These are phyloP conservation scores for Neophaeococcomyces mojaviensis DNA, from an alignment of 2,329 filamentous ascomycete species.

Conservation along the genomic window DNA sequence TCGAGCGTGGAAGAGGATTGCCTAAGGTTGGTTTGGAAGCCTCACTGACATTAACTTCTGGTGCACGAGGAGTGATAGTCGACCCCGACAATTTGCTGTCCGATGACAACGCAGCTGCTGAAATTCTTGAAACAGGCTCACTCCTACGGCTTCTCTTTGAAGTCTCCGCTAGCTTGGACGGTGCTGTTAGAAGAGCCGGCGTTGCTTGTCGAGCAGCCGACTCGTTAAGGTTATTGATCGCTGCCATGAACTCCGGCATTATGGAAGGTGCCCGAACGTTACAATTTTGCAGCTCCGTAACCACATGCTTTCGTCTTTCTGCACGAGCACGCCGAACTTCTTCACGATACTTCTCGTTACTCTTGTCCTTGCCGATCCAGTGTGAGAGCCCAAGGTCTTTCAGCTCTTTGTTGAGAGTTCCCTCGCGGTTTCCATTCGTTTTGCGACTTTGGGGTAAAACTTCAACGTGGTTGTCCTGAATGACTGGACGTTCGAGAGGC, in stretches of 20 bases:
- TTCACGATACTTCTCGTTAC: too few relatives aligned
- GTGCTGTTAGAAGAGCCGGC: too few relatives aligned
- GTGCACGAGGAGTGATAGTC: too few relatives aligned
- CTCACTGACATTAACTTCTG: too few relatives aligned
- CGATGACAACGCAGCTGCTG: background rate
- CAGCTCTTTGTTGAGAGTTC: background rate
- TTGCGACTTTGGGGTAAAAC: background rate
- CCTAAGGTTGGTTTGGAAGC: too few relatives aligned
- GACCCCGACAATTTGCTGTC: too few relatives aligned
- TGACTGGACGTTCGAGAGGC: background rate
- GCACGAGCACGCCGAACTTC: too few relatives aligned
- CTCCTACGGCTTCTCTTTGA: background rate
- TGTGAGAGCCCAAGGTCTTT: too few relatives aligned
- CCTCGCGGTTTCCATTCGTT: background rate
- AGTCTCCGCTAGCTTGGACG: background rate
- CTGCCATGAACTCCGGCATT: conserved; percentile 7
- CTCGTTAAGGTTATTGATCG: conserved; percentile 1
- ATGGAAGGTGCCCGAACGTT: background rate
- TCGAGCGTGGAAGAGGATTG: too few relatives aligned
- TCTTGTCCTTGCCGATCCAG: too few relatives aligned
- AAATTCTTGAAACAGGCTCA: background rate
- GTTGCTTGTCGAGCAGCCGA: background rate
- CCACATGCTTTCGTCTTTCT: too few relatives aligned
- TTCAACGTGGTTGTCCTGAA: background rate
- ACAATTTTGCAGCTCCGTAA: too few relatives aligned